Conservation (phyloP, 192 early-diverging fungal genomes). For the Coemansia asiatica region DNA sequence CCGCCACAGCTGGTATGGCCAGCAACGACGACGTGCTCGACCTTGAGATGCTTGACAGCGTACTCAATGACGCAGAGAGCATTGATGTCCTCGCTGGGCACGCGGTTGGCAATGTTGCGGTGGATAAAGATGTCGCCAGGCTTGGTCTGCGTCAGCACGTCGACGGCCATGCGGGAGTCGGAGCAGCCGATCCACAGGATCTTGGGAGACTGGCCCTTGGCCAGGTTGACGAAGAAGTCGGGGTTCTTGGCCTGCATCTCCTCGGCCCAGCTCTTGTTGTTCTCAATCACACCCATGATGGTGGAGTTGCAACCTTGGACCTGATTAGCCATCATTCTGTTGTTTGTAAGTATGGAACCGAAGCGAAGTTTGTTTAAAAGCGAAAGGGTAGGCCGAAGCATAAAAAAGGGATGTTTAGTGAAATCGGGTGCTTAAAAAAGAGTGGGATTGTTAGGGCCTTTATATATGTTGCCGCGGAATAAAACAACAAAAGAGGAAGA, state of each 20-base stretch:
- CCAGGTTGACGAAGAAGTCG: constrained; percentile 70
- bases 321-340: constrained; percentile 26
- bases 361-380: constrained; percentile 31
- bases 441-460: background rate
- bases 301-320: constrained; percentile 13
- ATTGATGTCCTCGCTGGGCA: constrained; percentile 79
- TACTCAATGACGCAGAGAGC: constrained; percentile 87
- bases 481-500: background rate
- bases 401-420: constrained; percentile 9
- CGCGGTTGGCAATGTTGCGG: constrained; percentile 95
- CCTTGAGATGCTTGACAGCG: constrained; percentile 86
- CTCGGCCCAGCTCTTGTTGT: constrained; percentile 65
- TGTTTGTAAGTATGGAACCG: constrained; percentile 22
- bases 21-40: constrained; percentile 92
- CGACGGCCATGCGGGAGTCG: constrained; percentile 90
- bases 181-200: constrained; percentile 90
- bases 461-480: constrained; percentile 13
- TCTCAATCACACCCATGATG: constrained; percentile 27
- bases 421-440: background rate
- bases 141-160: constrained; percentile 62
- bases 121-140: constrained; percentile 92
- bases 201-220: constrained; percentile 76
- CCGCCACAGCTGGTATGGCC: constrained; percentile 82
- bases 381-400: constrained; percentile 24
- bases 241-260: constrained; percentile 62